Evolutionary conservation across 2,329 filamentous ascomycete genomes (phyloP), one percentile per base, ranked within the genome.

Genomic region (Calonectria pseudoturangicola): DNA sequence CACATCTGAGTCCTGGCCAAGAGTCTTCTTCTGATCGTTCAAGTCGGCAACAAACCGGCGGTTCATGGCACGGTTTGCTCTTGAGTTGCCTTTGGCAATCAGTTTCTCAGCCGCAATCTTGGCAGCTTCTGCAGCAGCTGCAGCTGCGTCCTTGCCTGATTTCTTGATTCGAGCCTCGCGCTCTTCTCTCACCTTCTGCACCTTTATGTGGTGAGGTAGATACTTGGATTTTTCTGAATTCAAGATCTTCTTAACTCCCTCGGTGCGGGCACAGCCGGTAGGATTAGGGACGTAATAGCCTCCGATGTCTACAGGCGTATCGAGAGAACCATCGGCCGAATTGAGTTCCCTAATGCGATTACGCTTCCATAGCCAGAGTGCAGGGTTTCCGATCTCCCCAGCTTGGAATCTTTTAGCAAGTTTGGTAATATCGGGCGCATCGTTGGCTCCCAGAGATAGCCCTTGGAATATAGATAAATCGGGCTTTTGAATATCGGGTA

Each of bases 181-280:
- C 83, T 97, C 95, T 83, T 98, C 96, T 65, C 96, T 92, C 28
- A 93, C 95, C 85, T 93, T 97, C 83, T 97, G 94, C 25, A 99
- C 95, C 81, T 97, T 98, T 86, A 99, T 97, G 76, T 98, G 96
- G 87, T 99, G 97, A 48, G 97, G 97, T 9, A 99, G 89, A 82
- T 99, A 99, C 82, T 98, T 98, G 33, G 96, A 98, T 87, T 99
- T 99, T 83, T 99, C 97, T 0, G 95, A 95, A 83, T 99, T 97
- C 74, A 98, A 90, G 70, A 99, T 98, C 87, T 96, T 98, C 87
- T 97, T 96, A 80, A 95, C 92, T 33, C 95, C 96, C 85, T 99
- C 96, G 0, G 97, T 98, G 70, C 97, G 92, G 70, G 97, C 97
- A 78, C 92, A 94, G 41, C 97, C 97, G 12, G 95, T 95, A 0